A percentile compares a stretch with the other conserved stretches of the same genome.
phyloP scores from a whole-genome alignment of 305 asterid species.

The Fraxinus albicans region DNA sequence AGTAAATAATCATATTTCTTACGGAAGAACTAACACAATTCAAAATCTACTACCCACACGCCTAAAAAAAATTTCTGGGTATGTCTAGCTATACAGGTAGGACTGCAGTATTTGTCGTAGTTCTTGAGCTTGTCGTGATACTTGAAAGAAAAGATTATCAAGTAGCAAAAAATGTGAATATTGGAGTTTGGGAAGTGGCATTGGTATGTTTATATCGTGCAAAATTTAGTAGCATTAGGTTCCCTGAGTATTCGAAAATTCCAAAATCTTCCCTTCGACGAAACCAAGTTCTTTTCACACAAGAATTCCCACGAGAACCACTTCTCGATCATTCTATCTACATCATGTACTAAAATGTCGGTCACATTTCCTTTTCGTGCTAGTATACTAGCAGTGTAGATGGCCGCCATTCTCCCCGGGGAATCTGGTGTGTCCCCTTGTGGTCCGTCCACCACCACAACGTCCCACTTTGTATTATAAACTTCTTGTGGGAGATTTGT shows the following conservation, averaged over 20 bases:
- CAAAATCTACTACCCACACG: not conserved
- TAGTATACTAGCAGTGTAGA: conserved; percentile 61
- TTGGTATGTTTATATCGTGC: conserved; percentile 29
- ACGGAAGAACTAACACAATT: not conserved
- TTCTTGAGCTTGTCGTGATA: not conserved
- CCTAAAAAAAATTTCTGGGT: not conserved
- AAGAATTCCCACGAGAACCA: conserved; percentile 90
- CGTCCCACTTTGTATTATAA: conserved; percentile 61
- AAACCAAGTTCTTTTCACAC: conserved; percentile 70
- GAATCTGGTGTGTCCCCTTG: conserved; percentile 56
- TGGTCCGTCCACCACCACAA: conserved; percentile 79
- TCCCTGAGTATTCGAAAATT: conserved; percentile 42
- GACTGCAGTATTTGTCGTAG: not conserved
- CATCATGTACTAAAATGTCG: conserved; percentile 71
- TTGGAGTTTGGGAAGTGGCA: conserved; percentile 1
- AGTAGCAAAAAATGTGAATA: not conserved
- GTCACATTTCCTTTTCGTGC: conserved; percentile 59
- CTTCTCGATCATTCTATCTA: conserved; percentile 69
- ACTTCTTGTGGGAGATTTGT: conserved; percentile 50
- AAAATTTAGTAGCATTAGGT: conserved; percentile 50
- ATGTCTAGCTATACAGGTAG: not conserved
- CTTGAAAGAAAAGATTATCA: not conserved
- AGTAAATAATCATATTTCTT: not conserved
- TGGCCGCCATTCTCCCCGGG: conserved; percentile 81
- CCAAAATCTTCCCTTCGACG: conserved; percentile 85